A percentile compares a stretch with the other conserved stretches of the same genome.
These are phyloP conservation scores for Clavispora asparagi DNA, from an alignment of 805 yeast genomes.

Conservation along the genomic window DNA sequence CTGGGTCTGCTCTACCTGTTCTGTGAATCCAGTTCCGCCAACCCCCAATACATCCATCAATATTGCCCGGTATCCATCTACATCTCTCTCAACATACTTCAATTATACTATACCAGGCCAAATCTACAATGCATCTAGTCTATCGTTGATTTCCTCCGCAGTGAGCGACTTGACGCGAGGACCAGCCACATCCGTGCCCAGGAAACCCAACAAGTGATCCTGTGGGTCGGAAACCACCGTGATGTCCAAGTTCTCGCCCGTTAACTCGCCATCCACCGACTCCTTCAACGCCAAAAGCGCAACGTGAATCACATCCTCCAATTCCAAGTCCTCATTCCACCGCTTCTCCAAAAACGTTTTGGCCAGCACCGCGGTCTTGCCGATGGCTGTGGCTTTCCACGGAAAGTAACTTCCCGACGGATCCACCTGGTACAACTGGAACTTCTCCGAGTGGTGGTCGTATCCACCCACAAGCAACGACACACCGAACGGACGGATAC, in stretches of 20 bases:
- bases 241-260: conserved; percentile 92
- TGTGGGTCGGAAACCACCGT: conserved; percentile 81
- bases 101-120: background rate
- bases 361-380: conserved; percentile 93
- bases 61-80: no score
- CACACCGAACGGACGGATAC: conserved; percentile 98
- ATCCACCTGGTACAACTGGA: conserved; percentile 90
- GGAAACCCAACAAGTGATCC: conserved; percentile 75
- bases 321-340: conserved; percentile 95
- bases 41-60: no score
- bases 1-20: no score
- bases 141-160: conserved; percentile 91
- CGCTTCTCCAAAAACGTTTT: conserved; percentile 96
- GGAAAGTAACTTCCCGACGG: conserved; percentile 98
- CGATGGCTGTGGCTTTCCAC: conserved; percentile 99
- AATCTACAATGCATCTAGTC: conserved; percentile 77
- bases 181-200: conserved; percentile 78
- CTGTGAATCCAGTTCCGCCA: no score
- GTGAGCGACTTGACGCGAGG: conserved; percentile 85
- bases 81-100: background rate
- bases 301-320: conserved; percentile 97
- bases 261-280: conserved; percentile 96
- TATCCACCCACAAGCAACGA: conserved; percentile 91
- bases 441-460: conserved; percentile 65
- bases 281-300: conserved; percentile 92